Evolutionary conservation across 768 basidiomycete genomes (phyloP).

Genomic region (Multifurca ochricompacta): DNA sequence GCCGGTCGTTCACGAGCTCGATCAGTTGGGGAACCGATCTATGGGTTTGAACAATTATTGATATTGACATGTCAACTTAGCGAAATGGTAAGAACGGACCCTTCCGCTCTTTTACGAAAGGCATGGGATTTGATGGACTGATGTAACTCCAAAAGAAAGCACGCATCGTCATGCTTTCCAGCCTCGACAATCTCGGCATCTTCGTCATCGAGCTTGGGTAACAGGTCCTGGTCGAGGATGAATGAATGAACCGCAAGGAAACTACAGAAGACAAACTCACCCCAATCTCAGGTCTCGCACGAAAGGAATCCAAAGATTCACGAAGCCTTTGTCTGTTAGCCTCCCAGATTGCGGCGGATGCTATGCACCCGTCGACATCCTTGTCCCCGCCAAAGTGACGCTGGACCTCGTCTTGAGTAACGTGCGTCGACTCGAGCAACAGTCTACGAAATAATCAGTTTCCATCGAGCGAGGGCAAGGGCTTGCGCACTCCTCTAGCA

Average conservation of each 20-base stretch:
- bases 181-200: constrained; percentile 6
- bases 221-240: neutral
- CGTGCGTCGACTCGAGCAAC: constrained; percentile 2
- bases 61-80: neutral
- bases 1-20: constrained; percentile 10
- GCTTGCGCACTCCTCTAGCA: constrained; percentile 9
- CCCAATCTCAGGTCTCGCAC: neutral
- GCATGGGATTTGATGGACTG: constrained; percentile 11
- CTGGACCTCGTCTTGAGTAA: constrained; percentile 8
- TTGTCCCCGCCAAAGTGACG: constrained; percentile 4
- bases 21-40: constrained; percentile 11
- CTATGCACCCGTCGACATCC: constrained; percentile 11
- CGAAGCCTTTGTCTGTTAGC: constrained; percentile 2
- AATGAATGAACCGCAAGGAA: neutral
- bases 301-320: neutral
- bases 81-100: neutral
- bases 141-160: constrained; percentile 13
- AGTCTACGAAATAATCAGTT: constrained; percentile 1
- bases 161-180: constrained; percentile 15
- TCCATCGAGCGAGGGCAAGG: neutral
- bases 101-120: constrained; percentile 8
- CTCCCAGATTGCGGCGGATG: constrained; percentile 7
- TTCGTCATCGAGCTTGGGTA: neutral
- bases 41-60: neutral
- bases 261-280: neutral